Evolutionary conservation across 768 basidiomycete genomes (phyloP).

Genomic region (Naganishia friedmannii): DNA sequence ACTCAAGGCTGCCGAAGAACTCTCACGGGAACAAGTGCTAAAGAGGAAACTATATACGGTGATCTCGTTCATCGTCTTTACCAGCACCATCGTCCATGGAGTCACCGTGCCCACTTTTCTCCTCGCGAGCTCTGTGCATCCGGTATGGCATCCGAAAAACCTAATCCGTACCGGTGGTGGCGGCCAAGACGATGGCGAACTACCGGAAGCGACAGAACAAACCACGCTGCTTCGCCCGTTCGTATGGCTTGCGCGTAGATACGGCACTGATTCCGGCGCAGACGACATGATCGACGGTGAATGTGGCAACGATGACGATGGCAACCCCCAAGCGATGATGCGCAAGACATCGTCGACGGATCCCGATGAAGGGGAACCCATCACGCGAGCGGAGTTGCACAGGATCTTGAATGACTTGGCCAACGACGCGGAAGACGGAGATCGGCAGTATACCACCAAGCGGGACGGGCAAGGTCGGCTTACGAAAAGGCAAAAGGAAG

Average conservation of each 20-base stretch:
- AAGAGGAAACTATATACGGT: constrained; percentile 33
- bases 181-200: constrained; percentile 21
- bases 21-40: constrained; percentile 23
- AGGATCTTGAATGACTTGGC: constrained; percentile 28
- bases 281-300: constrained; percentile 11
- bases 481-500: constrained; percentile 24
- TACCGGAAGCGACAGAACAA: constrained; percentile 24
- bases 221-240: constrained; percentile 19
- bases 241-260: constrained; percentile 2
- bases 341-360: not conserved
- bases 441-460: constrained; percentile 22
- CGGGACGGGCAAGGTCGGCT: constrained; percentile 21
- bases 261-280: constrained; percentile 11
- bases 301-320: not conserved
- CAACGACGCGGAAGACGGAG: constrained; percentile 23
- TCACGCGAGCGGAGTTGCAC: constrained; percentile 29
- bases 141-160: constrained; percentile 32
- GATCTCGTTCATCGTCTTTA: constrained; percentile 35
- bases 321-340: not conserved
- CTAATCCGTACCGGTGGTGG: constrained; percentile 23
- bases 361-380: constrained; percentile 26
- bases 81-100: constrained; percentile 36
- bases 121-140: constrained; percentile 33
- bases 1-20: constrained; percentile 30
- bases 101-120: constrained; percentile 34